Evolutionary conservation across 352 stramenopile species (phyloP), one percentile per base, ranked within the genome.

Genomic region (Pythium utonaiense): DNA sequence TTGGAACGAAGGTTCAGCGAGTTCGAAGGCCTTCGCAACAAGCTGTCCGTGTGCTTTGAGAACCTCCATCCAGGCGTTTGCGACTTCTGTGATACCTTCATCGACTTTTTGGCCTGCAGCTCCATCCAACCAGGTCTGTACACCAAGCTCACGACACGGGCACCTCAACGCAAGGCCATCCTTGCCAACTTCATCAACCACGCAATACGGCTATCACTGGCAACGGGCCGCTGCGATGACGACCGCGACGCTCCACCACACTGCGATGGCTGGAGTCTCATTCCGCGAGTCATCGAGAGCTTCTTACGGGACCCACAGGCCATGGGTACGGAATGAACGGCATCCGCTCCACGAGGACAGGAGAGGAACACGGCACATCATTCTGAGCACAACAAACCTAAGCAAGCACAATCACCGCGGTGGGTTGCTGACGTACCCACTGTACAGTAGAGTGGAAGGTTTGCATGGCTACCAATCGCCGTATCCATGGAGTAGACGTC

Each of bases 1-100:
- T 12, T 69, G 6, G 62, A 69, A 27, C 48, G 56, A 24, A 49
- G 62, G 8, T 69, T 61, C 31, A 64, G 62, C 22, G 62, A 69
- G 2, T 69, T 69, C 30, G 55, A 69, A 22, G 31, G n/a, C 10
- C 56, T 69, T 12, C 62, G 62, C 24, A 48, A 64, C n/a, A 45
- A 36, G 41, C 50, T 69, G 2, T 60, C 50, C 0, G 55, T 62
- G 22, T 53, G 44, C 42, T 57, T 69, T 19, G 56, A 69, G 25
- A 64, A 30, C 25, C 42, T 64, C 16, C 62, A 69, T 34, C 24
- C 50, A 3, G 55, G 42, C 3, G 9, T 13, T 7, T 69, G 62
- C 42, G 7, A 6, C 19, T 69, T 64, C 36, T 69, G 62, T 44
- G 62, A 69, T 21, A 19, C 51, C 3, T 69, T 69, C 19, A 44